Conservation (phyloP, 2,329 filamentous ascomycete species). For the Acrodontium crateriforme region DNA sequence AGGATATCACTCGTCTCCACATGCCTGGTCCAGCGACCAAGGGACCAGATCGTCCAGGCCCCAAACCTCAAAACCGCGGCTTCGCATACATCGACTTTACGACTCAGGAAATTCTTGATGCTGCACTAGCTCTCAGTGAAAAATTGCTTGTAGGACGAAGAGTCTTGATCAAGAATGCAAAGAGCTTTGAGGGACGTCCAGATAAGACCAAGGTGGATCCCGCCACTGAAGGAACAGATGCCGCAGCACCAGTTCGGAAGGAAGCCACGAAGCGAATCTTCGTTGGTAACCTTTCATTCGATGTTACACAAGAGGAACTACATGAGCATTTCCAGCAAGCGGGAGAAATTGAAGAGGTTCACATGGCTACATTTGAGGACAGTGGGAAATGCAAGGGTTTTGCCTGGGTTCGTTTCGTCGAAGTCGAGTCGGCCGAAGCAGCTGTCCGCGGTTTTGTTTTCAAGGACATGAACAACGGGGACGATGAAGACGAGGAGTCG, state of each 20-base stretch:
- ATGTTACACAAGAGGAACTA: constrained; percentile 58
- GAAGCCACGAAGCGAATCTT: constrained; percentile 71
- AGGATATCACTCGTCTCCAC: constrained; percentile 72
- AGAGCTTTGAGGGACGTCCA: constrained; percentile 80
- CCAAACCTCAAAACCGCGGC: constrained; percentile 57
- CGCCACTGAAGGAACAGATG: constrained; percentile 20
- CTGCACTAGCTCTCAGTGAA: constrained; percentile 79
- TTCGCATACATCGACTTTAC: constrained; percentile 94
- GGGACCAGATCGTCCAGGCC: constrained; percentile 10
- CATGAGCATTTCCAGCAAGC: constrained; percentile 72
- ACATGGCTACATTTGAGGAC: constrained; percentile 92
- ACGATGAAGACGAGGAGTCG: constrained; percentile 37
- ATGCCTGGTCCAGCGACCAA: constrained; percentile 45
- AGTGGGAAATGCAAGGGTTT: constrained; percentile 96
- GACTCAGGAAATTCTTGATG: constrained; percentile 50
- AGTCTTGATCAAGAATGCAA: constrained; percentile 85
- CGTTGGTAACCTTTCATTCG: constrained; percentile 47
- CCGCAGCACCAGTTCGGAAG: constrained; percentile 30
- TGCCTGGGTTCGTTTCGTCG: constrained; percentile 85
- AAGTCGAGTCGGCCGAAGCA: constrained; percentile 57
- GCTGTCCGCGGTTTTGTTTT: constrained; percentile 71
- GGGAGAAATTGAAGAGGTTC: constrained; percentile 67
- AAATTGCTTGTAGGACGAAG: constrained; percentile 61
- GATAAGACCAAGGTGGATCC: constrained; percentile 30
- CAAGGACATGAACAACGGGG: constrained; percentile 31